Evolutionary conservation across 2,329 filamentous ascomycete genomes (phyloP), one percentile per base, ranked within the genome.

Genomic region (Alternaria brassicae): DNA sequence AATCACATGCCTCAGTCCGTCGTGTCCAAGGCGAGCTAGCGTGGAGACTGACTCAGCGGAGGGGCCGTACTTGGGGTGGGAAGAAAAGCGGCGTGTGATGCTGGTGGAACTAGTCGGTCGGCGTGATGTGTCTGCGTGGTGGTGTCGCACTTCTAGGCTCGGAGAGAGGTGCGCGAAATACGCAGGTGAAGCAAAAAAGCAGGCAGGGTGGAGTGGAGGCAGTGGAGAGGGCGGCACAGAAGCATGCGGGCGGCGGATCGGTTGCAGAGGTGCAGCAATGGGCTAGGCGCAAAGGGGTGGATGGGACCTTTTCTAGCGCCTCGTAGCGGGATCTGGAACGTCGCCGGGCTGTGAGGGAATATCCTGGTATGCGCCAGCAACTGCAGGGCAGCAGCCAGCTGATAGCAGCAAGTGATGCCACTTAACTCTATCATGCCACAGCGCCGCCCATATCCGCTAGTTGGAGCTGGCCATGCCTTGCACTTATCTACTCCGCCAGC

Each of bases 321-420:
- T 10, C 45, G 45, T 54, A 48, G 54, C 47, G 56, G 44, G 39
- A 60, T 65, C 64, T 65, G 58, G 64, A 65, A 65, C 62, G 50
- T 56, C 30, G 45, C 30, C 52, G 41, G 41, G 39, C 40, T 47
- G 55, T 41, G 61, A 51, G 53, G 56, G 50, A 19, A 5, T 25
- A 47, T 36, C 58, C 63, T 40, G 50, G 61, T 45, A 36, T 42
- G 42, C 28, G n/a, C 44, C 55, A 54, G 45, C 56, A 49, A 40
- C 60, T 58, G 53, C 45, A 49, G 51, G 56, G 48, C 50, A 53
- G 28, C 28, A 30, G 10, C 25, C 41, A 37, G 48, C 48, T 51
- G 48, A 59, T 58, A 50, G 55, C 28, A 42, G 21, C 54, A 36
- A 39, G 42, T 54, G 51, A 53, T 49, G 32, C 42, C 28, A 5